Evolutionary conservation across 805 yeast species (phyloP).

Genomic region (Sungouiozyma ichnusensis): DNA sequence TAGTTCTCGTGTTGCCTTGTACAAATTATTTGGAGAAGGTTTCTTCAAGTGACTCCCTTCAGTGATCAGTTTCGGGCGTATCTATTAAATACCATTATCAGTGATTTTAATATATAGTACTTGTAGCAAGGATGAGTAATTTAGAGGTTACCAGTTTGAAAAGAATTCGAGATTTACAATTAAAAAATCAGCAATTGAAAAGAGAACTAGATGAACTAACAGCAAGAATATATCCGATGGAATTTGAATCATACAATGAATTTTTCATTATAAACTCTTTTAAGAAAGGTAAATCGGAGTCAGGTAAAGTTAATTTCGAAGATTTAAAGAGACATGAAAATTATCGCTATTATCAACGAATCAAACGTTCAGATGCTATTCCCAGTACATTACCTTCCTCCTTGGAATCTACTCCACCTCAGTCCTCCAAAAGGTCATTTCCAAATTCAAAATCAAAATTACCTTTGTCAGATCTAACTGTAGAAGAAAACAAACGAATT

Average conservation of each 20-base stretch:
- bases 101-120: no score
- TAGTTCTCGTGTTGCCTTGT: no score
- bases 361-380: constrained; percentile 7
- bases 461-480: neutral
- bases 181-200: constrained; percentile 5
- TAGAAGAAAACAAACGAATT: neutral
- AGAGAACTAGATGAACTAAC: constrained; percentile 9
- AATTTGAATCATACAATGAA: constrained; percentile 28
- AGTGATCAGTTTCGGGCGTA: no score
- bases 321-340: constrained; percentile 20
- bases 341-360: constrained; percentile 19
- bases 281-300: constrained; percentile 23
- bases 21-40: no score
- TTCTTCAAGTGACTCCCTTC: no score
- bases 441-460: neutral
- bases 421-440: neutral
- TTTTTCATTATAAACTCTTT: constrained; percentile 21
- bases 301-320: constrained; percentile 26
- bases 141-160: neutral
- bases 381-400: neutral
- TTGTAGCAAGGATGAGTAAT: constrained; percentile 7
- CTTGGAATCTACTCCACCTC: constrained; percentile 4
- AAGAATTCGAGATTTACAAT: constrained; percentile 2
- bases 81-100: no score
- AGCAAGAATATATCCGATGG: constrained; percentile 15